Base-by-base conservation (phyloP, 2,329 filamentous ascomycete genomes). In the Penicillium sp. region DNA sequence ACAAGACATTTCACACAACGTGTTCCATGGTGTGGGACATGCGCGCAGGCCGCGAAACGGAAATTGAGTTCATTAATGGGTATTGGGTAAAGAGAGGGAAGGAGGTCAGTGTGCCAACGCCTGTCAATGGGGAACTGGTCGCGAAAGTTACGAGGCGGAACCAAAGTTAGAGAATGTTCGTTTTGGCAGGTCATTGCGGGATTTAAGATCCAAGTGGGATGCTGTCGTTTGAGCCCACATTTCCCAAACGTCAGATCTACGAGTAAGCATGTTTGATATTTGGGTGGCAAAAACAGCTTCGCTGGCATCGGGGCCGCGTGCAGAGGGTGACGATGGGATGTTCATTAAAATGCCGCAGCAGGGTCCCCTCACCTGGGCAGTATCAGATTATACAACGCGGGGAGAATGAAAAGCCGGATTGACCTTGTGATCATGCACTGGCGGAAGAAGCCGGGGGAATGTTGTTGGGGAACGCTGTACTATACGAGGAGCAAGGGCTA, bases 21-120 rank as follows among this genome's bases (percentile, higher is more conserved):
- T 59, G 56, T 27, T 60, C 55, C 6, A 63, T 63, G 58, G 52
- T 60, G 11, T 57, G 58, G 56, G 55, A 61, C 57, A 38, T 63
- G 16, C 24, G 56, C 10, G 46, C 49, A n/a, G 47, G 51, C 29
- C 47, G 54, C n/a, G 51, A 59, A 54, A 65, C 57, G 5, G 59
- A 64, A 49, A 49, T 61, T 2, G 49, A 38, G 39, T 60, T 53
- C 43, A 62, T 60, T 13, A 64, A 62, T 52, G 56, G 52, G 18
- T 55, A 54, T 51, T 64, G 54, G 55, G 46, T 45, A 27, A 54
- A 40, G 34, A 36, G 50, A 27, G 47, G 58, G 50, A 48, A 32
- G 38, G 46, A 49, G 38, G 44, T 60, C 27, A 46, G 45, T 18
- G 43, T 55, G 6, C n/a, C 16, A 9, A 56, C 44, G 9, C 52